Percentiles rank a stretch among this genome's conserved stretches.
Conservation (phyloP, 176 grass and related monocot species). For the Ampelocalamus luodianensis region DNA sequence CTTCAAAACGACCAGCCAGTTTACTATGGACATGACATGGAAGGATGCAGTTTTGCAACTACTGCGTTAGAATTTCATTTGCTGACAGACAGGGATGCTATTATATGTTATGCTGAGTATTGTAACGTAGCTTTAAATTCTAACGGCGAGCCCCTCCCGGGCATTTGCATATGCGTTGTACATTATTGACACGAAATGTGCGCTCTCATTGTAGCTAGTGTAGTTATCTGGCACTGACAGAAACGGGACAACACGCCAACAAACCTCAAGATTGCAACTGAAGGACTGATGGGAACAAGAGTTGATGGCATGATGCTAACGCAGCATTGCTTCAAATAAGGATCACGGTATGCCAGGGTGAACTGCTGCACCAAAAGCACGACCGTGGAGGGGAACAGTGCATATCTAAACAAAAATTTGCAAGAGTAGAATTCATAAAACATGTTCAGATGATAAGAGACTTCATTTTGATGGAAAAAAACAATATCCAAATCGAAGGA, state of each 20-base stretch:
- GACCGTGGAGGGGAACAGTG: background rate
- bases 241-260: background rate
- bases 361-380: background rate
- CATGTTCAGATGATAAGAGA: constrained; percentile 42
- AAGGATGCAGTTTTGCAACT: no score
- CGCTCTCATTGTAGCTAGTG: no score
- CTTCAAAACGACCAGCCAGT: background rate
- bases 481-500: constrained; percentile 39
- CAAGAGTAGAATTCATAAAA: constrained; percentile 47
- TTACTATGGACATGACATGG: no score
- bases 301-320: background rate
- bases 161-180: no score
- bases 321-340: background rate
- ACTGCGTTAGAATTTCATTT: no score
- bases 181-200: no score
- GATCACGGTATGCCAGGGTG: background rate
- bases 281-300: background rate
- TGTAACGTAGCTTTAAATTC: no score
- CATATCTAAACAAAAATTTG: constrained; percentile 46
- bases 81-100: no score
- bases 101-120: no score
- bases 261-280: background rate
- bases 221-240: background rate
- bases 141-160: no score
- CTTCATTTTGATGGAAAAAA: constrained; percentile 30